Conservation (phyloP, 108 stramenopile genomes). For the Epithemia pelagica region DNA sequence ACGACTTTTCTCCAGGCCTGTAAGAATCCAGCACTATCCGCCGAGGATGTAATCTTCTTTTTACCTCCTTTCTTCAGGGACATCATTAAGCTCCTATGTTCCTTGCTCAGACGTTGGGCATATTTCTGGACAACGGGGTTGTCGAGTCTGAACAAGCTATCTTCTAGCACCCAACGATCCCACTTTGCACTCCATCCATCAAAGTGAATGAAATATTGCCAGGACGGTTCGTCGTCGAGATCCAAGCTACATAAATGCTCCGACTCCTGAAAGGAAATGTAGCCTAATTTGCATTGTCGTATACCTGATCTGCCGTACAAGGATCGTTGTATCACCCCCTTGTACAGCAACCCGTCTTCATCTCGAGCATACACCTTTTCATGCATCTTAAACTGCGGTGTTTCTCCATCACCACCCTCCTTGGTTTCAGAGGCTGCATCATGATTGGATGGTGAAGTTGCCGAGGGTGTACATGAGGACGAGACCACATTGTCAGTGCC, state of each 20-base stretch:
- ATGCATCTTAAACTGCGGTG: conserved; percentile 18
- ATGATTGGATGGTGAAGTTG: no score
- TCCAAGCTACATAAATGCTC: conserved; percentile 15
- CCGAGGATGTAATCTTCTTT: conserved; percentile 3
- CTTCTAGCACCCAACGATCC: conserved; percentile 74
- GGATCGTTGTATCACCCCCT: conserved; percentile 39
- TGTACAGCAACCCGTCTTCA: conserved; percentile 50
- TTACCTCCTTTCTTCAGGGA: conserved; percentile 10
- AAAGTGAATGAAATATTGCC: conserved; percentile 76
- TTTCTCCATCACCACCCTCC: no score
- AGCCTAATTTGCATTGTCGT: conserved; percentile 11
- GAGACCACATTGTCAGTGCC: no score
- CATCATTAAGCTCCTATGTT: conserved; percentile 27
- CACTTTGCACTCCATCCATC: conserved; percentile 67
- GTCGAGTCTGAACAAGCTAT: conserved; percentile 31
- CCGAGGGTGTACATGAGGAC: no score
- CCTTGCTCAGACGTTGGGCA: conserved; percentile 29
- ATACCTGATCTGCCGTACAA: conserved; percentile 32
- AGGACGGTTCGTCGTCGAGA: conserved; percentile 16
- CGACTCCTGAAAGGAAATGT: conserved; percentile 10
- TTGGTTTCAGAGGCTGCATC: no score
- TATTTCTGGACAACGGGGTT: conserved; percentile 24
- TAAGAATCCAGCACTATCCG: conserved; percentile 23
- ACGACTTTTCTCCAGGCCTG: conserved; percentile 23
- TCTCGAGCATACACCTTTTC: conserved; percentile 56